These are phyloP conservation scores for Ephemerocybe angulata DNA, from an alignment of 768 basidiomycete genomes.

Conservation along the genomic window DNA sequence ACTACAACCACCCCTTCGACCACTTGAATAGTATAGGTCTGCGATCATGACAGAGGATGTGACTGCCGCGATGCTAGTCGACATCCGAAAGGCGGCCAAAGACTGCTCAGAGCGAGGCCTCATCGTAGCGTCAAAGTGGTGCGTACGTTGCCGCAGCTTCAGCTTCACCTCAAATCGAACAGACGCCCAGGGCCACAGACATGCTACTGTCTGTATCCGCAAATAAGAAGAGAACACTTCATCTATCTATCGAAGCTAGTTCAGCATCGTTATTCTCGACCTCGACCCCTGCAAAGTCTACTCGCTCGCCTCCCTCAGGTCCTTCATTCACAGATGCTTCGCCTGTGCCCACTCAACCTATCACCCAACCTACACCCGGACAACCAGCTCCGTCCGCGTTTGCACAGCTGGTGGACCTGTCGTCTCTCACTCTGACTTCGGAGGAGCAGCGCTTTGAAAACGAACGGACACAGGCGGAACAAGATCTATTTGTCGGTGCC, in stretches of 20 bases:
- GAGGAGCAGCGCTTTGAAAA: constrained; percentile 35
- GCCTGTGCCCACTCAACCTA: constrained; percentile 29
- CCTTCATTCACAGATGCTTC: constrained; percentile 35
- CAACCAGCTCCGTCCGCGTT: neutral
- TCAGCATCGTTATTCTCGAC: constrained; percentile 44
- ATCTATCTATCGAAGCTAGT: constrained; percentile 7
- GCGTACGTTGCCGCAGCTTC: constrained; percentile 16
- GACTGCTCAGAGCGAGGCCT: constrained; percentile 77
- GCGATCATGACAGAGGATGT: constrained; percentile 10
- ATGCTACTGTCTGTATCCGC: constrained; percentile 59
- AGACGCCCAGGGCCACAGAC: constrained; percentile 64
- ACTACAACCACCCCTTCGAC: no score
- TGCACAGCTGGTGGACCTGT: neutral
- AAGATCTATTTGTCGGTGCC: constrained; percentile 70
- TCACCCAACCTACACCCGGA: constrained; percentile 20
- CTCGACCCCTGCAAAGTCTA: constrained; percentile 56
- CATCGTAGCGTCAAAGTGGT: constrained; percentile 75
- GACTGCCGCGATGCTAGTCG: constrained; percentile 21
- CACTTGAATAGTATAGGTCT: no score
- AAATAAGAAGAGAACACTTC: constrained; percentile 37
- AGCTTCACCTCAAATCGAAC: constrained; percentile 14
- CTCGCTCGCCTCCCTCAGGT: constrained; percentile 38
- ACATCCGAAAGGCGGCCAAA: constrained; percentile 57
- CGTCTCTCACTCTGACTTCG: constrained; percentile 26
- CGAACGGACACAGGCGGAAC: constrained; percentile 58